These are phyloP conservation scores for Bonia amplexicaulis DNA, from an alignment of 176 grass and related monocot species.

Conservation along the genomic window DNA sequence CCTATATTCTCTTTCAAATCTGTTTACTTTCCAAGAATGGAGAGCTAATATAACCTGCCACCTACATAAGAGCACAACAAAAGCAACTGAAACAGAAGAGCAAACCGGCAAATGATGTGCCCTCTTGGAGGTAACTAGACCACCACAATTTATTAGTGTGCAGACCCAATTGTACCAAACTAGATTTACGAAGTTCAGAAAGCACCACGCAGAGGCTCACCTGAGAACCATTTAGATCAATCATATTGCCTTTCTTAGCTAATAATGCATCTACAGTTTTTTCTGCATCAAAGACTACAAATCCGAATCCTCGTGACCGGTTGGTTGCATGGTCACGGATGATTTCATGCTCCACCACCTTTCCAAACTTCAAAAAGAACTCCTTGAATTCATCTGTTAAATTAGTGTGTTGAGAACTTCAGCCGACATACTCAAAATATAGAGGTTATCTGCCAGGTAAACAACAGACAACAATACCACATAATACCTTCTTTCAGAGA, in stretches of 20 bases:
- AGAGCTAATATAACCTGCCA: slow-evolving; percentile 35
- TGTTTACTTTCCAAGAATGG: slow-evolving; percentile 14
- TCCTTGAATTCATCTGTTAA: slow-evolving; percentile 81
- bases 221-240: slow-evolving; percentile 89
- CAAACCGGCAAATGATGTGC: background rate
- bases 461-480: background rate
- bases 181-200: slow-evolving; percentile 24
- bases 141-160: background rate
- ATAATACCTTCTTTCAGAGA: slow-evolving; percentile 65
- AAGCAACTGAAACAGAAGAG: slow-evolving; percentile 13
- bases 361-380: slow-evolving; percentile 85
- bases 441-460: background rate
- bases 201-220: slow-evolving; percentile 44
- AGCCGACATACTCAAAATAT: background rate
- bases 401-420: background rate
- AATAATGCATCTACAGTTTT: slow-evolving; percentile 87
- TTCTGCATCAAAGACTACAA: slow-evolving; percentile 87
- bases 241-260: slow-evolving; percentile 90
- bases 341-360: slow-evolving; percentile 73
- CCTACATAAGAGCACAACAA: slow-evolving; percentile 9
- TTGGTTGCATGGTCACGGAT: slow-evolving; percentile 79
- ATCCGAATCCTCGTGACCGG: slow-evolving; percentile 77
- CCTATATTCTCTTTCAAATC: slow-evolving; percentile 38
- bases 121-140: slow-evolving; percentile 9
- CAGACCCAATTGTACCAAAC: background rate